Base-by-base conservation (phyloP, 1,284 basidiomycete species). In the Sanghuangporus sanghuang region DNA sequence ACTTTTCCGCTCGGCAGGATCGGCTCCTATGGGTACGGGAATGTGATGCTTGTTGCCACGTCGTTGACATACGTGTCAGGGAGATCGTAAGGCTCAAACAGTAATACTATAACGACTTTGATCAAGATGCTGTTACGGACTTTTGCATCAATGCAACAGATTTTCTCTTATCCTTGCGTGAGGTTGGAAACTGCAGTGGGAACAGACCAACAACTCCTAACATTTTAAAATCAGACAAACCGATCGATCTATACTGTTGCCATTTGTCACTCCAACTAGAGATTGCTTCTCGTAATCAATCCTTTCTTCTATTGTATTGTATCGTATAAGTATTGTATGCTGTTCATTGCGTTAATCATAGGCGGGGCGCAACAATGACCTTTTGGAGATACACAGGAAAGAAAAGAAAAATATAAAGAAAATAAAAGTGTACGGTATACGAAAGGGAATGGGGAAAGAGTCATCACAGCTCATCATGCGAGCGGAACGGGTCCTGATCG, bases 401-500 rank as follows among this genome's bases (percentile, higher is more conserved):
- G 27, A 2, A 27, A 52, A 3, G 18, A 50, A 27, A 11, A 23
- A 52, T 14, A 52, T 23, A 23, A 52, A 35, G 21, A 23, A 14
- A 52, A 52, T n/a, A 52, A 23, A 23, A 1, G 21, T 52, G 21
- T 35, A 52, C 21, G 8, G 16, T n/a, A 46, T 42, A 16, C 21
- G 44, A 14, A 46, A 46, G 14, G 21, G 7, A 14, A 16, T 32
- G 1, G 35, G 9, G 2, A 52, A 23, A 27, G 53, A 44, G 14
- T 39, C 12, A 50, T 65, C 21, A 90, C 71, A 90, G 77, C 77
- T 90, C 88, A 68, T 90, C 89, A 70, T 90, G 88, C 55, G 84
- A 81, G 66, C 78, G 78, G 69, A 77, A 76, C 12, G 81, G 78
- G 61, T 86, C 84, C 53, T 87, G 81, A 50, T 87, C 85, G 38